These are phyloP conservation scores for Euphorbia tirucalli DNA, from an alignment of 345 rosid species.

Conservation along the genomic window DNA sequence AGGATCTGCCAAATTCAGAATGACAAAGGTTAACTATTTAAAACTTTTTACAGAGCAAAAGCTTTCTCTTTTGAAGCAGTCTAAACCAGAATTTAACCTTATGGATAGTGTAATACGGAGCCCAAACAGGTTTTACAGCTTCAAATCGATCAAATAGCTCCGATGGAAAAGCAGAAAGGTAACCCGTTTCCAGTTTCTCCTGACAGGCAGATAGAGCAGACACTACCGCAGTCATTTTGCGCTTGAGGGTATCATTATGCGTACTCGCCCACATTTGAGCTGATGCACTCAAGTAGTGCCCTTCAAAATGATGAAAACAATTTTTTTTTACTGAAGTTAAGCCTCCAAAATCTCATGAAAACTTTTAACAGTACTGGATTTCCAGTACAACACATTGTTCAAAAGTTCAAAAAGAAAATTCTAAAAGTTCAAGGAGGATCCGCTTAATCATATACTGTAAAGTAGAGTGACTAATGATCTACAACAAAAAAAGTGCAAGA, in stretches of 20 bases:
- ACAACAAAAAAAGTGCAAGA: neutral
- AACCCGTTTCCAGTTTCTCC: conserved; percentile 66
- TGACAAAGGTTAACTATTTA: neutral
- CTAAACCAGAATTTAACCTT: conserved; percentile 43
- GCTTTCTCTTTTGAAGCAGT: neutral
- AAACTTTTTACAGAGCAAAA: neutral
- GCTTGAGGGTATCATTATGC: conserved; percentile 56
- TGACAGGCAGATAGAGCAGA: conserved; percentile 71
- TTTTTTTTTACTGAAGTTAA: neutral
- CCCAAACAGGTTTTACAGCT: conserved; percentile 84
- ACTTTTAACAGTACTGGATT: neutral
- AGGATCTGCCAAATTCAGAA: conserved; percentile 53
- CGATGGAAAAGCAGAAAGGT: conserved; percentile 91
- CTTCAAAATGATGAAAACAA: conserved; percentile 38
- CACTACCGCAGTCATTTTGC: conserved; percentile 68
- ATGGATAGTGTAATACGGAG: conserved; percentile 96
- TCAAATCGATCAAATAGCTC: conserved; percentile 81
- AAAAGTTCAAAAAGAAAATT: no score
- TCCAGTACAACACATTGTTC: no score
- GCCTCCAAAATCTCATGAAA: neutral
- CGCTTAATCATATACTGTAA: neutral
- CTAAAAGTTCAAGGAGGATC: neutral
- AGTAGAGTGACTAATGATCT: neutral
- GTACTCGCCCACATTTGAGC: conserved; percentile 97
- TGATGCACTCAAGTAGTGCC: conserved; percentile 92